These are phyloP conservation scores for Nicotiana paniculata DNA, from an alignment of 257 asterid genomes.

Conservation along the genomic window DNA sequence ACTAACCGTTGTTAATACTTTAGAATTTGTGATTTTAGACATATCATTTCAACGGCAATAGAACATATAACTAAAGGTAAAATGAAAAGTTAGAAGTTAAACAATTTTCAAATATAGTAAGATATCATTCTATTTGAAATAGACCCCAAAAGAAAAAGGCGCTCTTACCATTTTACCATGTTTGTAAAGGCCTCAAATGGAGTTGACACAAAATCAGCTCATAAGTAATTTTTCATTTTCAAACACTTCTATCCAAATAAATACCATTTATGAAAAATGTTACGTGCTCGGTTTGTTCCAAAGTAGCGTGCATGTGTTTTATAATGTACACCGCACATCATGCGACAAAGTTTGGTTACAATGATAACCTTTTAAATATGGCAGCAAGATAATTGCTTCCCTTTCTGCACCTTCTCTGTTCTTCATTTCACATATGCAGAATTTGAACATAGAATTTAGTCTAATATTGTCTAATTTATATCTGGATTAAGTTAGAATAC, in stretches of 20 bases:
- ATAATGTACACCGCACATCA: not conserved
- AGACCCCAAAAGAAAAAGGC: not conserved
- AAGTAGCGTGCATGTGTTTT: not conserved
- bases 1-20: too few species aligned
- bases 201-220: too few species aligned
- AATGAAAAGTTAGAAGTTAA: not conserved
- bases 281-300: too few species aligned
- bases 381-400: not conserved
- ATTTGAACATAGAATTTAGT: not conserved
- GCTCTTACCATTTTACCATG: not conserved
- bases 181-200: not conserved
- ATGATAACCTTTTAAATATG: not conserved
- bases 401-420: not conserved
- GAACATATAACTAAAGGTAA: not conserved
- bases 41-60: not conserved
- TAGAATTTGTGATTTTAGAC: not conserved
- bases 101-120: not conserved
- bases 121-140: not conserved
- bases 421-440: not conserved
- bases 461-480: not conserved
- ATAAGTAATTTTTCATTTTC: too few species aligned
- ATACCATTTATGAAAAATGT: too few species aligned
- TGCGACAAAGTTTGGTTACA: not conserved
- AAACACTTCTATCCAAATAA: too few species aligned
- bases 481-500: not conserved